These are phyloP conservation scores for Pseudogymnoascus sp. DNA, from an alignment of 2,329 filamentous ascomycete genomes.

Conservation along the genomic window DNA sequence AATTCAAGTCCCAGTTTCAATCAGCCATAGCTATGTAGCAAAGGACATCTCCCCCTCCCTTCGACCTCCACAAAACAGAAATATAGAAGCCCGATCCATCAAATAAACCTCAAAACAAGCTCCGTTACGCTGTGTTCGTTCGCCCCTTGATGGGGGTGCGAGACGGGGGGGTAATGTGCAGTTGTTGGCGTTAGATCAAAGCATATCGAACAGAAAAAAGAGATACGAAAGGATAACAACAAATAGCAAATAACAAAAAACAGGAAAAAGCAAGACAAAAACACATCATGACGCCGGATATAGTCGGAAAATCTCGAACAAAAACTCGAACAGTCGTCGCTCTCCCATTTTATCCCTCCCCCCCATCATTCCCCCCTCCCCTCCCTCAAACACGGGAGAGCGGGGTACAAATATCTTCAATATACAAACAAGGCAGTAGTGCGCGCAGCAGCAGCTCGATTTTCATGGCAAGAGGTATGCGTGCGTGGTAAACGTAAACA, in stretches of 20 bases:
- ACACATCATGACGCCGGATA: not conserved
- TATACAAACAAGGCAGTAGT: not conserved
- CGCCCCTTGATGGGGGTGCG: not conserved
- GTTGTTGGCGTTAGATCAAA: not conserved
- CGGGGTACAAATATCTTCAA: not conserved
- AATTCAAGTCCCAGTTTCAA: not conserved
- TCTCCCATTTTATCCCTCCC: not conserved
- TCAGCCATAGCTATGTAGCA: not conserved
- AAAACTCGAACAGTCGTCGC: not conserved
- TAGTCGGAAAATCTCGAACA: not conserved
- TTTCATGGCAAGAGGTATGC: not conserved
- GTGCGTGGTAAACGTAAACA: constrained; percentile 6
- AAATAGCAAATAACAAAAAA: not conserved
- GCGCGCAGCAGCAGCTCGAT: not conserved
- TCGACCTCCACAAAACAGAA: not conserved
- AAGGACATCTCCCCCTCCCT: not conserved
- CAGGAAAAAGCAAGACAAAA: not conserved
- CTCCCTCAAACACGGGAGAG: too few species aligned
- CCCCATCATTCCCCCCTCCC: not conserved
- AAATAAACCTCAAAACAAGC: not conserved
- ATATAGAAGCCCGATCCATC: too few species aligned
- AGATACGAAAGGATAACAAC: not conserved
- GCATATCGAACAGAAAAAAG: not conserved
- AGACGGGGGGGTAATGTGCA: not conserved
- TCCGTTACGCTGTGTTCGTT: not conserved